A percentile compares a stretch with the other conserved stretches of the same genome.
Conservation (phyloP, 176 grass and related monocot species). For the Carex parvula region DNA sequence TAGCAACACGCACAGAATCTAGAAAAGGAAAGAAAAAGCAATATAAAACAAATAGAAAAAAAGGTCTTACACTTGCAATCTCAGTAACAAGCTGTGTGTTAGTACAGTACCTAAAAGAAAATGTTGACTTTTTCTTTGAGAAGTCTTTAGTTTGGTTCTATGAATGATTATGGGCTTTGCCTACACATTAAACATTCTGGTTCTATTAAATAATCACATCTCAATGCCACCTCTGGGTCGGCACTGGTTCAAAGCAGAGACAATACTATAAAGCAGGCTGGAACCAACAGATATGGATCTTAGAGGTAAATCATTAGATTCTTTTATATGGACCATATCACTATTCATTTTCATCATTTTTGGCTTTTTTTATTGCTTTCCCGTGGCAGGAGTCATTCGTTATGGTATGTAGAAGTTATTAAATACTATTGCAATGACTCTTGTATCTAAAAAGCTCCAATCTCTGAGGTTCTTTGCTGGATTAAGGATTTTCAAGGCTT, state of each 20-base stretch:
- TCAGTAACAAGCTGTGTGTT: not conserved
- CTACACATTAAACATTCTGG: not conserved
- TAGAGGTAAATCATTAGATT: not conserved
- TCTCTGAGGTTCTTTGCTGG: conserved; percentile 32
- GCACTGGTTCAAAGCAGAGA: not conserved
- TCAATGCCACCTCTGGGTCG: not conserved
- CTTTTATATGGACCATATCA: not conserved
- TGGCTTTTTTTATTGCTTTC: not conserved
- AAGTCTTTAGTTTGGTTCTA: not conserved
- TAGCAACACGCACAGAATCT: conserved; percentile 95
- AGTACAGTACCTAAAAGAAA: not conserved
- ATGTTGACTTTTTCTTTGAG: not conserved
- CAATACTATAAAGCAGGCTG: not conserved
- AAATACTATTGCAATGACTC: not conserved
- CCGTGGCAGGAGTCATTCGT: not conserved
- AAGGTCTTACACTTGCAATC: not conserved
- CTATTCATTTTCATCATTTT: conserved; percentile 10
- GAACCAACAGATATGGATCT: not conserved
- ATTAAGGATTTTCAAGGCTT: conserved; percentile 10
- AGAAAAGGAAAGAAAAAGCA: conserved; percentile 15
- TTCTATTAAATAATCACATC: not conserved
- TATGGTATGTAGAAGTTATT: not conserved
- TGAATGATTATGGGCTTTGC: not conserved
- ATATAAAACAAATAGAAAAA: not conserved
- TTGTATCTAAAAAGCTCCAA: not conserved